Conservation (phyloP, 2,329 filamentous ascomycete genomes). For the Coleophoma eucalyptorum region DNA sequence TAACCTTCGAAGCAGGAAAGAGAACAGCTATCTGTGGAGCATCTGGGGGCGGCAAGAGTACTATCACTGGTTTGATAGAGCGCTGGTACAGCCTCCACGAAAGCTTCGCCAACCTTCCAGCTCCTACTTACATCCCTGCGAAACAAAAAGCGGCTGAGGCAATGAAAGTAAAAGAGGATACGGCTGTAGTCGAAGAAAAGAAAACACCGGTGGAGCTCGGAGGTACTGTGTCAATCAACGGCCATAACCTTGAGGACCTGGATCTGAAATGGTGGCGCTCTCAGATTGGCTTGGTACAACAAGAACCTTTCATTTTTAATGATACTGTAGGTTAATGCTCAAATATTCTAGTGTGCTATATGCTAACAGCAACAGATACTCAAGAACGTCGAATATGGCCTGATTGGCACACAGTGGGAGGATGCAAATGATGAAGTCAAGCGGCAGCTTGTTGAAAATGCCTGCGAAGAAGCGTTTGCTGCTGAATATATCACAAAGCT, state of each 20-base stretch:
- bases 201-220: background rate
- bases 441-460: slow-evolving; percentile 55
- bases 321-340: slow-evolving; percentile 44
- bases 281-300: slow-evolving; percentile 48
- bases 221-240: slow-evolving; percentile 14
- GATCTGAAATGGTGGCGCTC: slow-evolving; percentile 36
- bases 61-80: slow-evolving; percentile 48
- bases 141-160: too few species aligned
- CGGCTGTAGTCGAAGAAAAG: background rate
- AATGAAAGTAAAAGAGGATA: background rate
- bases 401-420: slow-evolving; percentile 50
- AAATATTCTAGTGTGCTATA: slow-evolving; percentile 24
- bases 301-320: slow-evolving; percentile 50
- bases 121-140: background rate
- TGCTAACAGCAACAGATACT: slow-evolving; percentile 35
- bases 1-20: slow-evolving; percentile 26
- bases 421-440: slow-evolving; percentile 51
- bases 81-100: slow-evolving; percentile 52
- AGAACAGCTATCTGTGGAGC: slow-evolving; percentile 53
- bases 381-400: slow-evolving; percentile 57
- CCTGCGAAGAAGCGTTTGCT: slow-evolving; percentile 64
- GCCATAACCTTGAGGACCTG: slow-evolving; percentile 9
- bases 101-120: background rate
- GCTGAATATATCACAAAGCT: slow-evolving; percentile 45
- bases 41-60: slow-evolving; percentile 55